A percentile compares a stretch with the other conserved stretches of the same genome.
phyloP scores from a whole-genome alignment of 192 early-diverging fungal genomes.

The Phycomyces nitens region DNA sequence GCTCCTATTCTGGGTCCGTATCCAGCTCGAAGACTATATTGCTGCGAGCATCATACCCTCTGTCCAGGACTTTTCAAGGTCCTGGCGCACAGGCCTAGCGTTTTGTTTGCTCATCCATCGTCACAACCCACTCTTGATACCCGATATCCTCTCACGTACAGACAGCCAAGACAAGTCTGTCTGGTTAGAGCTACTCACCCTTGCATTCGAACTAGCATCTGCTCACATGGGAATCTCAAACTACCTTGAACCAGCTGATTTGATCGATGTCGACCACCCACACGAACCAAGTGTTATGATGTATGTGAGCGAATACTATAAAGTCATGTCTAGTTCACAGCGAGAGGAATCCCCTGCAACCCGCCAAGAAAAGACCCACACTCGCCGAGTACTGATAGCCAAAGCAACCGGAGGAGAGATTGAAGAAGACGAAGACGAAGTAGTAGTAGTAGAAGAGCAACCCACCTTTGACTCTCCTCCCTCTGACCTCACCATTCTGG shows the following conservation, averaged over 20 bases:
- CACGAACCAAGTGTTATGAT: conserved; percentile 53
- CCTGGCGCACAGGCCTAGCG: conserved; percentile 48
- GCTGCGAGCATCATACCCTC: conserved; percentile 44
- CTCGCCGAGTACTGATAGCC: conserved; percentile 24
- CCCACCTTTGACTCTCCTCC: too few relatives aligned
- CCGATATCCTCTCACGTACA: conserved; percentile 38
- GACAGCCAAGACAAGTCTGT: conserved; percentile 35
- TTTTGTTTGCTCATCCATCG: conserved; percentile 49
- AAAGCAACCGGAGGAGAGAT: conserved; percentile 32
- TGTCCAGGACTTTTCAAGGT: conserved; percentile 48
- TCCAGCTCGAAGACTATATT: conserved; percentile 47
- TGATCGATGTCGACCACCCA: conserved; percentile 47
- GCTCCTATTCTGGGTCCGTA: conserved; percentile 47
- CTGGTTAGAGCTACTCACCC: conserved; percentile 32
- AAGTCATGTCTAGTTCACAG: conserved; percentile 46
- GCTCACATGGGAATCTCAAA: conserved; percentile 37
- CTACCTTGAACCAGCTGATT: conserved; percentile 44
- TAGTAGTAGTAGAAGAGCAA: conserved; percentile 19
- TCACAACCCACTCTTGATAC: conserved; percentile 40
- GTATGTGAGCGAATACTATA: conserved; percentile 51
- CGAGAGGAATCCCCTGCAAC: conserved; percentile 17
- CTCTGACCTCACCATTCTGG: background rate
- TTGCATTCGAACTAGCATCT: conserved; percentile 41
- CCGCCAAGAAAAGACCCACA: conserved; percentile 17
- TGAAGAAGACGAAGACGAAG: too few relatives aligned